Percentiles rank a stretch among this genome's conserved stretches.
Evolutionary conservation across 805 yeast species (phyloP).

Genomic region (Wilhelminamyces savonicus): DNA sequence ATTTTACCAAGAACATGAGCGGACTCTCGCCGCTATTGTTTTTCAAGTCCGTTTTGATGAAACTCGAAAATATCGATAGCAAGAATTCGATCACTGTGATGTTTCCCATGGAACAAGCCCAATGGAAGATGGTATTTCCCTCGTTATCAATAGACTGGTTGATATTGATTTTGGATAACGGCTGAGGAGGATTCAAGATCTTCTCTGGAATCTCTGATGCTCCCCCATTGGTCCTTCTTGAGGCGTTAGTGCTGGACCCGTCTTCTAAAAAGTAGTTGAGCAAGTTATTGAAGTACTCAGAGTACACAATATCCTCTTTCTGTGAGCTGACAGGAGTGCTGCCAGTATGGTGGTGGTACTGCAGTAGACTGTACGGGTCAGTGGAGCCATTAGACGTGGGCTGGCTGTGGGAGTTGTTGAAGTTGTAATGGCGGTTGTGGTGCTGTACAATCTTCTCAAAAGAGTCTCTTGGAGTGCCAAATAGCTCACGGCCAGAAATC

Average conservation of each 20-base stretch:
- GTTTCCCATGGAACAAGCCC: slow-evolving; percentile 92
- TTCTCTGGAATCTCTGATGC: slow-evolving; percentile 24
- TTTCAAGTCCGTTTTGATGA: slow-evolving; percentile 64
- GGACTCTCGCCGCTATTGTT: slow-evolving; percentile 88
- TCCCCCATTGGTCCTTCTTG: slow-evolving; percentile 1
- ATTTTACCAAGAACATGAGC: slow-evolving; percentile 41
- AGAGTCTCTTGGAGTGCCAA: slow-evolving; percentile 34
- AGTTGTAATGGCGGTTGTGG: slow-evolving; percentile 7
- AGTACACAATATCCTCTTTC: slow-evolving; percentile 18
- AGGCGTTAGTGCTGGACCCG: slow-evolving; percentile 18
- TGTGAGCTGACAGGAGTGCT: slow-evolving; percentile 8
- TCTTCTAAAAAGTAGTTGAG: slow-evolving; percentile 51
- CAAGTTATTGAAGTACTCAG: slow-evolving; percentile 38
- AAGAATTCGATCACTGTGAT: slow-evolving; percentile 58
- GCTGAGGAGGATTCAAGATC: slow-evolving; percentile 50
- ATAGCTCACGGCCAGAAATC: slow-evolving; percentile 32
- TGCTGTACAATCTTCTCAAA: slow-evolving; percentile 25
- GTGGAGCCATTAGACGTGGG: slow-evolving; percentile 22
- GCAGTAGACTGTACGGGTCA: slow-evolving; percentile 35
- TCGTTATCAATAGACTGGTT: slow-evolving; percentile 89
- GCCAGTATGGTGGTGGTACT: slow-evolving; percentile 33
- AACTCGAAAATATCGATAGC: slow-evolving; percentile 54
- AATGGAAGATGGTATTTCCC: slow-evolving; percentile 90
- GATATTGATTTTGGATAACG: slow-evolving; percentile 49
- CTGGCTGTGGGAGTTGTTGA: slow-evolving; percentile 15